Evolutionary conservation across 1,284 basidiomycete species (phyloP).

Genomic region (Tetrapyrgos nigripes): DNA sequence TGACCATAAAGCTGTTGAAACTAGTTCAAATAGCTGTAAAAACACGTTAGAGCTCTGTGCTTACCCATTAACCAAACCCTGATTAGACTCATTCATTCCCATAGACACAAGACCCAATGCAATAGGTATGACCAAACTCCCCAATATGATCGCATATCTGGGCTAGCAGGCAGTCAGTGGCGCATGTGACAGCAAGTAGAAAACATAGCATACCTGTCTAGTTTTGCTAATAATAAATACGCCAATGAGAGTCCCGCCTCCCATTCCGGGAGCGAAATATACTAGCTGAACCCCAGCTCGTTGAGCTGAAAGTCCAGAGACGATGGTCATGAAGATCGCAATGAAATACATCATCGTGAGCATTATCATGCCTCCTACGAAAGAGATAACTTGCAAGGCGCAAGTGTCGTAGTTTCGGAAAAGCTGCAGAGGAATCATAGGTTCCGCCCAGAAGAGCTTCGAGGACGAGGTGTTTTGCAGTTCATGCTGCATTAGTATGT

Average conservation of each 20-base stretch:
- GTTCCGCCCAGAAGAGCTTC: background rate
- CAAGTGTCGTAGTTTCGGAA: constrained; percentile 9
- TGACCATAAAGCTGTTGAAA: constrained; percentile 46
- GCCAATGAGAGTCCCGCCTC: constrained; percentile 34
- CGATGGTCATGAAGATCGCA: constrained; percentile 55
- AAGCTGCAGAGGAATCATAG: constrained; percentile 10
- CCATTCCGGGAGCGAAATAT: constrained; percentile 52
- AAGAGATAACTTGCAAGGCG: constrained; percentile 43
- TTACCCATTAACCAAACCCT: constrained; percentile 45
- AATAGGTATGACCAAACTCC: constrained; percentile 41
- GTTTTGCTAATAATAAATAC: constrained; percentile 6
- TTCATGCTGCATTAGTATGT: constrained; percentile 32
- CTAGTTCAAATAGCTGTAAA: background rate
- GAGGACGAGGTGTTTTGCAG: constrained; percentile 44
- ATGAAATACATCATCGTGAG: constrained; percentile 61
- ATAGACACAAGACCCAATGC: constrained; percentile 49
- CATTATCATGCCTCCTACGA: constrained; percentile 53
- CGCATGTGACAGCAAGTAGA: background rate
- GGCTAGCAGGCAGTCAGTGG: constrained; percentile 39
- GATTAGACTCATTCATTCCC: constrained; percentile 44
- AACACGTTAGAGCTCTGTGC: constrained; percentile 3
- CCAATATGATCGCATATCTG: constrained; percentile 46
- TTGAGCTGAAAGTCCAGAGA: constrained; percentile 41
- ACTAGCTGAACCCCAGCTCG: constrained; percentile 52
- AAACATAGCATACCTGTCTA: background rate